A percentile compares a stretch with the other conserved stretches of the same genome.
These are phyloP conservation scores for Guyanaporus albipodus DNA, from an alignment of 768 basidiomycete genomes.

Conservation along the genomic window DNA sequence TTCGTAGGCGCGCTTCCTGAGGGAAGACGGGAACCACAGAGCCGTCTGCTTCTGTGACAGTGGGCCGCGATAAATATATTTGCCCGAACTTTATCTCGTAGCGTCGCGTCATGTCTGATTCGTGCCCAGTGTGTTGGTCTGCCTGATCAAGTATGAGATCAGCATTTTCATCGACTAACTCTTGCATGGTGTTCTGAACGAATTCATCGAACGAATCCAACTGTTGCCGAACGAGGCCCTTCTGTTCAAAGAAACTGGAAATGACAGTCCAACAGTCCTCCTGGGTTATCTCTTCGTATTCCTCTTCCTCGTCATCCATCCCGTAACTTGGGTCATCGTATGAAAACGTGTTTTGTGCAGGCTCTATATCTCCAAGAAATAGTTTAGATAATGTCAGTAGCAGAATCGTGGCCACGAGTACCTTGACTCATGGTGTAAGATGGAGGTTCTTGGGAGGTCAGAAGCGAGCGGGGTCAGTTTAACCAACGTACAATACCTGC, in stretches of 20 bases:
- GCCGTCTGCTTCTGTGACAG: conserved; percentile 93
- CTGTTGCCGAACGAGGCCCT: conserved; percentile 96
- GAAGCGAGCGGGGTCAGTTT: neutral
- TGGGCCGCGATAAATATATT: conserved; percentile 93
- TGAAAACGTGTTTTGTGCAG: conserved; percentile 43
- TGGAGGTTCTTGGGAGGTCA: neutral
- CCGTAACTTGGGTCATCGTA: conserved; percentile 61
- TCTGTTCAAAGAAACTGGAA: conserved; percentile 93
- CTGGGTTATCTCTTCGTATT: conserved; percentile 80
- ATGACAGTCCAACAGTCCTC: conserved; percentile 97
- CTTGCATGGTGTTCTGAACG: conserved; percentile 99
- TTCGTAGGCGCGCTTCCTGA: conserved; percentile 92
- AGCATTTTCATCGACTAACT: conserved; percentile 94
- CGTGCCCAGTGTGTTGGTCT: conserved; percentile 91
- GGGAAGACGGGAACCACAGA: conserved; percentile 92
- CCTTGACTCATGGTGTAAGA: conserved; percentile 30
- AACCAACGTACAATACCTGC: too few relatives aligned
- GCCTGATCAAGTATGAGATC: conserved; percentile 95
- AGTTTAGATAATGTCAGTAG: conserved; percentile 32
- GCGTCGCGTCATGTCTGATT: conserved; percentile 78
- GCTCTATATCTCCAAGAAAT: conserved; percentile 42
- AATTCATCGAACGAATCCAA: conserved; percentile 99
- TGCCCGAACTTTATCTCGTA: conserved; percentile 98
- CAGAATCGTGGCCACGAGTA: conserved; percentile 19
- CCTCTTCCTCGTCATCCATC: conserved; percentile 50